Evolutionary conservation across 75 land plant genomes (phyloP).

Genomic region (Selaginella moellendorffii): DNA sequence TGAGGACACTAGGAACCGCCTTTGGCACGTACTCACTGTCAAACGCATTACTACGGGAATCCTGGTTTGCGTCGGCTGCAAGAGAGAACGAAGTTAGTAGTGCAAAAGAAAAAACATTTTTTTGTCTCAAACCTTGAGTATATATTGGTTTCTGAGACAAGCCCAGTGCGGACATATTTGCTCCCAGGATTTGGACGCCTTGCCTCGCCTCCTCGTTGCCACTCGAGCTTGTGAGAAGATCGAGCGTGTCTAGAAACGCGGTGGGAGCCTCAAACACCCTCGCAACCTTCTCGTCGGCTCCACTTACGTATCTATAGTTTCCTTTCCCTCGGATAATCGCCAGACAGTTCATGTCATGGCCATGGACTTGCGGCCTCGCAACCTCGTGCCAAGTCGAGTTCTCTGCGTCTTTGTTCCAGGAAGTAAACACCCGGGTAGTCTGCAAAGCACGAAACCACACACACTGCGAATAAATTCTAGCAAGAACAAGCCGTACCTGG

Average conservation of each 20-base stretch:
- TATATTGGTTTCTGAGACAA: constrained; percentile 98
- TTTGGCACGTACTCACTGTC: constrained; percentile 74
- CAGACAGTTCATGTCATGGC: constrained; percentile 89
- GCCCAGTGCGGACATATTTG: constrained; percentile 98
- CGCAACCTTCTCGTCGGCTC: constrained; percentile 97
- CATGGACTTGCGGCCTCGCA: constrained; percentile 97
- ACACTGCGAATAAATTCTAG: constrained; percentile 2
- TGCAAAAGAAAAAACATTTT: background rate
- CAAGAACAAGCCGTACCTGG: constrained; percentile 38
- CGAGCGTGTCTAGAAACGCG: constrained; percentile 76
- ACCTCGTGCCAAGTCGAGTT: constrained; percentile 71
- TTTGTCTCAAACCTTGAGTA: constrained; percentile 15
- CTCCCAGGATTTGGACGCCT: constrained; percentile 78
- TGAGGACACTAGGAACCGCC: constrained; percentile 65
- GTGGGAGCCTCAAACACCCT: constrained; percentile 93
- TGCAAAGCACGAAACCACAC: constrained; percentile 17
- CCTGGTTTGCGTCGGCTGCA: background rate
- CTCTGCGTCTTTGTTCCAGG: constrained; percentile 33
- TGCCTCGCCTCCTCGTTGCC: constrained; percentile 17
- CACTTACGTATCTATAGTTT: constrained; percentile 85
- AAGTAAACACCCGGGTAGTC: constrained; percentile 79
- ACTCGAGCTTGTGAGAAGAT: constrained; percentile 19
- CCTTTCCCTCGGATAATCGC: constrained; percentile 56
- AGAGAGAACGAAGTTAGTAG: too few relatives aligned
- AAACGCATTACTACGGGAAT: constrained; percentile 4